Percentiles rank a stretch among this genome's conserved stretches.
Evolutionary conservation across 2,329 filamentous ascomycete species (phyloP).

Genomic region (Didymellaceae sp.): DNA sequence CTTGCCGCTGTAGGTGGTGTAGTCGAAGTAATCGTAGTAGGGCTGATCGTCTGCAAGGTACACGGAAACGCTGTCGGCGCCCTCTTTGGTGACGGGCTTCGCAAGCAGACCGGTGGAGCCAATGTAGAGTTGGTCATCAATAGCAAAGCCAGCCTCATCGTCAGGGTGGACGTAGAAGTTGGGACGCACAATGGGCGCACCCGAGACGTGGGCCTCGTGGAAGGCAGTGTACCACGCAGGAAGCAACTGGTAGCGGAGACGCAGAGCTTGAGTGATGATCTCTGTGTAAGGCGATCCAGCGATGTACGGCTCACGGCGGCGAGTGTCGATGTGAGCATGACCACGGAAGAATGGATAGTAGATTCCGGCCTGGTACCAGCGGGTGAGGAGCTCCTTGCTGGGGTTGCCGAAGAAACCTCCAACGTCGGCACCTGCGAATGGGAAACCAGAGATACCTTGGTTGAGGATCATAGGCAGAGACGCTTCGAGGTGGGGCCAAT

Average conservation of each 20-base stretch:
- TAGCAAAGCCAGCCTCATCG: slow-evolving; percentile 83
- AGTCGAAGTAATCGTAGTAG: slow-evolving; percentile 97
- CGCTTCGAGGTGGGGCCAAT: slow-evolving; percentile 88
- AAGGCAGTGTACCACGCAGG: slow-evolving; percentile 98
- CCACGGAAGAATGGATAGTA: slow-evolving; percentile 99
- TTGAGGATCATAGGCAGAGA: slow-evolving; percentile 93
- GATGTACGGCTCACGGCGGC: slow-evolving; percentile 91
- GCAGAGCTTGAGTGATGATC: slow-evolving; percentile 86
- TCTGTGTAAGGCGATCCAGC: slow-evolving; percentile 81
- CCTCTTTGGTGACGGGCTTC: slow-evolving; percentile 86
- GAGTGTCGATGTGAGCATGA: slow-evolving; percentile 95
- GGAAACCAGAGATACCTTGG: slow-evolving; percentile 90
- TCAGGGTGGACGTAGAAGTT: slow-evolving; percentile 91
- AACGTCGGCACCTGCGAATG: slow-evolving; percentile 93
- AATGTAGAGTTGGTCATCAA: slow-evolving; percentile 94
- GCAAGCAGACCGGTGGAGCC: slow-evolving; percentile 88
- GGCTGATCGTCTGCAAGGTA: slow-evolving; percentile 88
- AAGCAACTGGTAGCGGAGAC: slow-evolving; percentile 85
- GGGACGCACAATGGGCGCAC: slow-evolving; percentile 85
- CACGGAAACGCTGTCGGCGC: slow-evolving; percentile 73
- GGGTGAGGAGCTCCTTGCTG: slow-evolving; percentile 84
- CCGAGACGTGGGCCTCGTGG: slow-evolving; percentile 81
- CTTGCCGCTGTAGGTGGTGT: slow-evolving; percentile 73
- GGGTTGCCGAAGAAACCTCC: slow-evolving; percentile 99
- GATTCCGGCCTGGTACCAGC: slow-evolving; percentile 96